Percentiles rank a stretch among this genome's conserved stretches.
These are phyloP conservation scores for Astrocystis sublimbata DNA, from an alignment of 495 filamentous ascomycete genomes.

Conservation along the genomic window DNA sequence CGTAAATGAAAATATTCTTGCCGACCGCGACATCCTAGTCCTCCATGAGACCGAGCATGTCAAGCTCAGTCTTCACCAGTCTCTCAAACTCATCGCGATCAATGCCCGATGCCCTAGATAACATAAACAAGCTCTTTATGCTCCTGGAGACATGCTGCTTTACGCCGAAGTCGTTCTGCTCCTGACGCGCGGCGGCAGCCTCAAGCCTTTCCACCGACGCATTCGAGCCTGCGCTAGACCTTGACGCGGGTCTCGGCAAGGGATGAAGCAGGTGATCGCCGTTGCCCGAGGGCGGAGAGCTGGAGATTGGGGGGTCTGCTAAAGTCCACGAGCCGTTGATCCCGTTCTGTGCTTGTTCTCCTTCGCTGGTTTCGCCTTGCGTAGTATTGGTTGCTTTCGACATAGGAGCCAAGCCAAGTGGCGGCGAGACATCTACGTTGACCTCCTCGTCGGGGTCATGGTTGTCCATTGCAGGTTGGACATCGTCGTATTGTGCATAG, in stretches of 20 bases:
- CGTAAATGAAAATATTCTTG: neutral
- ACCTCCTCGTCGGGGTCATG: slow-evolving; percentile 73
- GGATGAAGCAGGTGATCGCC: slow-evolving; percentile 31
- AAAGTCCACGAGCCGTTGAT: slow-evolving; percentile 39
- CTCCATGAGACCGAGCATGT: slow-evolving; percentile 74
- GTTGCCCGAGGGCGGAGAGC: slow-evolving; percentile 35
- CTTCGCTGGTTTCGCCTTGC: slow-evolving; percentile 30
- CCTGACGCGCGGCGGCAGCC: slow-evolving; percentile 61
- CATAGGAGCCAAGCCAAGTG: slow-evolving; percentile 33
- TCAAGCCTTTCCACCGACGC: slow-evolving; percentile 68
- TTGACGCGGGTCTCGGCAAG: slow-evolving; percentile 53
- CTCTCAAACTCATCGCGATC: slow-evolving; percentile 80
- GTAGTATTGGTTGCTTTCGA: slow-evolving; percentile 22
- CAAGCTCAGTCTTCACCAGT: slow-evolving; percentile 77
- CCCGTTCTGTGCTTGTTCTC: slow-evolving; percentile 27
- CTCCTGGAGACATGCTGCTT: slow-evolving; percentile 87
- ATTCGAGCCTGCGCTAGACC: slow-evolving; percentile 56
- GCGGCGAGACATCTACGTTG: slow-evolving; percentile 38
- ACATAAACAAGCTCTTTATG: slow-evolving; percentile 82
- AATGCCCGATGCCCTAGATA: slow-evolving; percentile 79
- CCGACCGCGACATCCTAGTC: slow-evolving; percentile 41
- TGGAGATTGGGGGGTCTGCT: slow-evolving; percentile 42
- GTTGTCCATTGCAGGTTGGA: slow-evolving; percentile 89
- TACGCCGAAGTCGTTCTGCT: slow-evolving; percentile 73
- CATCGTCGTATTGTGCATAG: slow-evolving; percentile 81